Conservation (phyloP, 192 early-diverging fungal species). For the Umbelopsis isabellina region DNA sequence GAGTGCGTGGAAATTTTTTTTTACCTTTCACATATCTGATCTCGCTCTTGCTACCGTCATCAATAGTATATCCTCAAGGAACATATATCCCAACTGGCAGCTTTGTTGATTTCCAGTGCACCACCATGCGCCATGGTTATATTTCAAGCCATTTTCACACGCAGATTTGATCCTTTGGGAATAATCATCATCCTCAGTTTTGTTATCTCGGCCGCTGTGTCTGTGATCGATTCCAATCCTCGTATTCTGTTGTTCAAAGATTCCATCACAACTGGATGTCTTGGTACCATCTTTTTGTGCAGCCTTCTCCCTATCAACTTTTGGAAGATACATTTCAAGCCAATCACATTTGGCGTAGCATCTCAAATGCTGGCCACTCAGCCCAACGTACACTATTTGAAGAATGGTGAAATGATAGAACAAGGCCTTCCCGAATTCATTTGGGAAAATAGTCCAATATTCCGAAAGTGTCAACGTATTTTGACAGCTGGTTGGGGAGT, state of each 20-base stretch:
- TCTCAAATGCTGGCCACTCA: conserved; percentile 36
- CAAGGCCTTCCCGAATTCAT: conserved; percentile 30
- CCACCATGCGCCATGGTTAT: conserved; percentile 33
- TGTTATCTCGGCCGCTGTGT: conserved; percentile 32
- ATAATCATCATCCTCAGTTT: conserved; percentile 39
- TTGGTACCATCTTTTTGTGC: conserved; percentile 40
- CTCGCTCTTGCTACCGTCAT: not conserved
- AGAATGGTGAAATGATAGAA: conserved; percentile 28
- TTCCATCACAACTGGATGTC: conserved; percentile 36
- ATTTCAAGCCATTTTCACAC: conserved; percentile 18
- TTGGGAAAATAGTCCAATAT: conserved; percentile 33
- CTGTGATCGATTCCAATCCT: conserved; percentile 33
- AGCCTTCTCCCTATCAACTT: conserved; percentile 42
- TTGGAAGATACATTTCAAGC: conserved; percentile 29
- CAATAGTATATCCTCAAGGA: conserved; percentile 24
- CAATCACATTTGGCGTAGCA: conserved; percentile 34
- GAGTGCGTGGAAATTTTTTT: too few relatives aligned
- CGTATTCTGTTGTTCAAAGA: conserved; percentile 45
- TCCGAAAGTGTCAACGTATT: conserved; percentile 28
- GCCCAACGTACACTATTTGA: conserved; percentile 23
- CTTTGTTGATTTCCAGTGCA: conserved; percentile 41
- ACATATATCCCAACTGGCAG: conserved; percentile 26
- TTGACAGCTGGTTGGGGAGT: conserved; percentile 41
- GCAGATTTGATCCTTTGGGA: conserved; percentile 30
- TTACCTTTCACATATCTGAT: not conserved